Conservation (phyloP, 2,329 filamentous ascomycete species). For the Neofusicoccum cordaticola region DNA sequence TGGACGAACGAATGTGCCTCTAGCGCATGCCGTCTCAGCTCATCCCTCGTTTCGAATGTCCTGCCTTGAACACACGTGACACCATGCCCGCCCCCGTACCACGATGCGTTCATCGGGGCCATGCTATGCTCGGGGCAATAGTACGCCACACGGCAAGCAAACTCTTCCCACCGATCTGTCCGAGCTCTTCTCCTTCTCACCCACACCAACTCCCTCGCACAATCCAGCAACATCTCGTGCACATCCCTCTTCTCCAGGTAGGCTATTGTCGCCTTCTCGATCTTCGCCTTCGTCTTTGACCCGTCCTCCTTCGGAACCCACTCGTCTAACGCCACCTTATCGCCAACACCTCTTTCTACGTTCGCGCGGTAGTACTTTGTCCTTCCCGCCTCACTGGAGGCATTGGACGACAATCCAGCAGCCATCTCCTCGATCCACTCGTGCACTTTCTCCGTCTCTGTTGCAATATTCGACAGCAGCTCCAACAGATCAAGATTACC, state of each 20-base stretch:
- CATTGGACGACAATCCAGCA: neutral
- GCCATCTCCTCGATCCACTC: neutral
- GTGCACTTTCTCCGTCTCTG: constrained; percentile 17
- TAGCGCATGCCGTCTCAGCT: no score
- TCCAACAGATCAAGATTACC: no score
- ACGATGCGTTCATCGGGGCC: neutral
- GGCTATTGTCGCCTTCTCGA: no score
- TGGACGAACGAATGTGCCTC: no score
- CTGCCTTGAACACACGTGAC: no score
- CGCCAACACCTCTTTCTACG: constrained; percentile 2
- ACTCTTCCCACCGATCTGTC: constrained; percentile 21
- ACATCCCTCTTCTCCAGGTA: no score
- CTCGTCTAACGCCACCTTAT: constrained; percentile 19
- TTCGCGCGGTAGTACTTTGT: constrained; percentile 20
- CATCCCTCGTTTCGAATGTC: no score
- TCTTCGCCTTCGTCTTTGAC: no score
- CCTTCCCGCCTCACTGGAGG: neutral
- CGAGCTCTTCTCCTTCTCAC: neutral
- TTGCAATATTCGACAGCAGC: neutral
- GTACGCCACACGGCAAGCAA: constrained; percentile 17
- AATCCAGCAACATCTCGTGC: no score
- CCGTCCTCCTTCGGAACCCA: constrained; percentile 1
- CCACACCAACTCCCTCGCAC: no score
- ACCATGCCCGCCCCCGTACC: no score
- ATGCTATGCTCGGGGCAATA: constrained; percentile 9